Conservation (phyloP, 208 protist genomes). For the Histomonas meleagridis region DNA sequence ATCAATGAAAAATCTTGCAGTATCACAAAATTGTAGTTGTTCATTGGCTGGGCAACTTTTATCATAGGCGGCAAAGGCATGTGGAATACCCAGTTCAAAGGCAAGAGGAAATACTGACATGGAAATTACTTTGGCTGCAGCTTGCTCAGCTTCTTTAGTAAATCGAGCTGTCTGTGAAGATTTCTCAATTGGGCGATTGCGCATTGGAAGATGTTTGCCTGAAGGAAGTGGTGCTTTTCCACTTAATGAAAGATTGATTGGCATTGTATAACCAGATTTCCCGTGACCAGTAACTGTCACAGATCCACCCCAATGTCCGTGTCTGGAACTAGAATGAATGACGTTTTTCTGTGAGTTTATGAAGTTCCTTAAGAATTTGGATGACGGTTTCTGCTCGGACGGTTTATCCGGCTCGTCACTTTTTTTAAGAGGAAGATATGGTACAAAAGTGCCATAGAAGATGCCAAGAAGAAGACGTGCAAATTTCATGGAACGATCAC, state of each 20-base stretch:
- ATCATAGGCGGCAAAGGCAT: neutral
- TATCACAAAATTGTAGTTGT: neutral
- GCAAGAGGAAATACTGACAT: neutral
- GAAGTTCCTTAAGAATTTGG: no score
- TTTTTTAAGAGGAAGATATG: neutral
- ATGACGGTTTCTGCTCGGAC: no score
- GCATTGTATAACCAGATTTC: neutral
- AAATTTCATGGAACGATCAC: neutral
- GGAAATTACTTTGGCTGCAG: neutral
- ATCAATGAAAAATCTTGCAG: neutral
- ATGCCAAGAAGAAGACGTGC: neutral
- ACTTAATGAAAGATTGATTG: neutral
- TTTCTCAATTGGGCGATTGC: neutral
- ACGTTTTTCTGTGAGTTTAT: no score
- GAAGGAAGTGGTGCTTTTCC: neutral
- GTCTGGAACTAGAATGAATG: neutral
- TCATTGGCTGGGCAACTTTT: neutral
- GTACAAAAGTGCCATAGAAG: conserved; percentile 21
- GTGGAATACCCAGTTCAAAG: neutral
- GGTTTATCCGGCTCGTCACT: neutral
- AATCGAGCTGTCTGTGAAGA: neutral
- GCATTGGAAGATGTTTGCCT: neutral
- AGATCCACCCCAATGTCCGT: neutral
- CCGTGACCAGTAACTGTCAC: neutral
- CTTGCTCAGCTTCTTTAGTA: neutral